Evolutionary conservation across 176 grass and related monocot species (phyloP), one percentile per base, ranked within the genome.

Genomic region (Zea luxurians): DNA sequence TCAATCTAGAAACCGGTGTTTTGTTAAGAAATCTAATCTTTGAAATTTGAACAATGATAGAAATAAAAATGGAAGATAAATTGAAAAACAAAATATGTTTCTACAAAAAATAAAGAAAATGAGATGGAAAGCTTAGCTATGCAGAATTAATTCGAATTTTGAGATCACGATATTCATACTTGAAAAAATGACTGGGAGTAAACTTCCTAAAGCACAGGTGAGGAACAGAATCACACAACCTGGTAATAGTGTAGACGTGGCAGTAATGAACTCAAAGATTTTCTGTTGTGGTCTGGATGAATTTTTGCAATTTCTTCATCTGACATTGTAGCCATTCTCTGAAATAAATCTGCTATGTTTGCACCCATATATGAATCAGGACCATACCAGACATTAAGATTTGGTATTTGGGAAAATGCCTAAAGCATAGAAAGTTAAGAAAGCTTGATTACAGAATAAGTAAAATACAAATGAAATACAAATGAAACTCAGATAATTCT

Each of bases 311-410:
- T 94, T 82, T 98, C 95, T 88, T 88, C 89, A 87, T 94, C 95
- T 47, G 91, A 83, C 86, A 98, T 92, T 38, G 75, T 69, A 84
- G 78, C 69, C 95, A 98, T 98, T 83, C 93, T 90, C 60, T 88
- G 83, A 88, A 98, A 90, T 68, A 98, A 85, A 60, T 98, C 91
- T 4, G 70, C 91, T 80, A 98, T 98, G 81, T 98, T 98, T 37
- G 87, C 95, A 79, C 95, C 95, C 95, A 98, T 98, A 73, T 98
- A 98, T 68, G 95, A 98, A 92, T 98, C 95, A 83, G 95, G 95
- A 70, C 95, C 95, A 80, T 98, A 98, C 84, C 87, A 98, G 59
- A 98, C 89, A 86, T 89, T 90, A 78, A 98, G 62, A 83, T 88
- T 83, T 78, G 89, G 89, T 87, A 98, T 86, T 87, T 94, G 85